Conservation (phyloP, 2,329 filamentous ascomycete genomes). For the Aspergillus sp. region DNA sequence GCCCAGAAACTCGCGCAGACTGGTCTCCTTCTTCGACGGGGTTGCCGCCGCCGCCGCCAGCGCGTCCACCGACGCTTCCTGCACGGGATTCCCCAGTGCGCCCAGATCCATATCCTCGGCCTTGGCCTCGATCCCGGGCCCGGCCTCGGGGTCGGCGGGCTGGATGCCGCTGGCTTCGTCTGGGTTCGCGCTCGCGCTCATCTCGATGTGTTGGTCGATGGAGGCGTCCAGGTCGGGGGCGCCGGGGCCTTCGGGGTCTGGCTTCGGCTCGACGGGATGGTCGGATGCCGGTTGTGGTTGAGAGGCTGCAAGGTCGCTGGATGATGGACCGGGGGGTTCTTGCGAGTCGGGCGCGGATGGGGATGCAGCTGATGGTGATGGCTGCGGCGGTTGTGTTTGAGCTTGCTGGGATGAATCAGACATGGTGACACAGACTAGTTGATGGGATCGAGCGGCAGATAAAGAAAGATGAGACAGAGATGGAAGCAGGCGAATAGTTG, state of each 20-base stretch:
- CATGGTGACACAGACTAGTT: too few relatives aligned
- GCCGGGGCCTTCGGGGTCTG: conserved; percentile 17
- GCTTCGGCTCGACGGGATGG: conserved; percentile 11
- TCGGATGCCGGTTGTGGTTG: conserved; percentile 10
- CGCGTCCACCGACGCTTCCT: conserved; percentile 28
- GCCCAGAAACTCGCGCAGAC: conserved; percentile 78
- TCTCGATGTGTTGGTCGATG: conserved; percentile 30
- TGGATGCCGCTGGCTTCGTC: conserved; percentile 12
- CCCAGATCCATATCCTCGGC: conserved; percentile 5
- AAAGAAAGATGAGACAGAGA: too few relatives aligned
- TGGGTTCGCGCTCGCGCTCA: conserved; percentile 17
- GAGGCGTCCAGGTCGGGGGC: conserved; percentile 21
- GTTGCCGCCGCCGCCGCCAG: conserved; percentile 40
- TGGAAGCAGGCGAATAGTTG: too few relatives aligned
- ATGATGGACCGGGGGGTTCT: too few relatives aligned
- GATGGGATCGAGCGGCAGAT: too few relatives aligned
- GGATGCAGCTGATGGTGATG: conserved; percentile 13
- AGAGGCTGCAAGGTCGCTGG: conserved; percentile 8
- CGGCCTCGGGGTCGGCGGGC: too few relatives aligned
- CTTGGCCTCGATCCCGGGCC: conserved; percentile 9
- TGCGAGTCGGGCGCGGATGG: conserved; percentile 14
- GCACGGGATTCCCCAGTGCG: conserved; percentile 12
- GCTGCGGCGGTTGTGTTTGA: conserved; percentile 12
- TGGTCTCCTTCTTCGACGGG: conserved; percentile 84
- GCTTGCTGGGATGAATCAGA: conserved; percentile 21